These are phyloP conservation scores for Kodamaea alishanica DNA, from an alignment of 1,139 yeast genomes.

Conservation along the genomic window DNA sequence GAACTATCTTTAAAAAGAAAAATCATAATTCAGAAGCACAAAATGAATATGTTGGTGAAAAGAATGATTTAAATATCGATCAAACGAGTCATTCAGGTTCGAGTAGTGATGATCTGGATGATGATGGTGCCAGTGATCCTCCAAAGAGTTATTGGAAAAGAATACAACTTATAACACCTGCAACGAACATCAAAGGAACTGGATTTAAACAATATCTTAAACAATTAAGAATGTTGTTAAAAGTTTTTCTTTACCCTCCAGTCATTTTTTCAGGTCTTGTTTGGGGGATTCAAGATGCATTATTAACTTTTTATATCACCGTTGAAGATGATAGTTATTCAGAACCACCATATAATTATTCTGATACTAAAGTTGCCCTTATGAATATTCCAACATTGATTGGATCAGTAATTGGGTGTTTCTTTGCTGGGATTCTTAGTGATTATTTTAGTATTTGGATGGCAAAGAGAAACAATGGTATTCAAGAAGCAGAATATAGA, in stretches of 20 bases:
- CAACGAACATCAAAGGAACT: slow-evolving; percentile 19
- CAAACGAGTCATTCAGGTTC: not conserved
- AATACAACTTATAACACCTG: slow-evolving; percentile 22
- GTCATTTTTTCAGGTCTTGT: slow-evolving; percentile 33
- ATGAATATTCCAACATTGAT: slow-evolving; percentile 40
- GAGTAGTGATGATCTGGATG: not conserved
- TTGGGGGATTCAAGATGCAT: slow-evolving; percentile 40
- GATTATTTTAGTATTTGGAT: slow-evolving; percentile 38
- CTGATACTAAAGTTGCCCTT: slow-evolving; percentile 28
- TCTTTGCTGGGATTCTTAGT: slow-evolving; percentile 36
- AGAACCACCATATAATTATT: slow-evolving; percentile 31
- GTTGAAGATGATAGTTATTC: slow-evolving; percentile 35
- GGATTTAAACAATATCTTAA: slow-evolving; percentile 28
- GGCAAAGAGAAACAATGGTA: slow-evolving; percentile 35
- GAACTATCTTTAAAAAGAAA: slow-evolving; percentile 12
- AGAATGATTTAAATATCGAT: slow-evolving; percentile 1
- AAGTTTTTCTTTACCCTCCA: slow-evolving; percentile 34
- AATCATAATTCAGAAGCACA: slow-evolving; percentile 1
- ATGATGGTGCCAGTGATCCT: slow-evolving; percentile 23
- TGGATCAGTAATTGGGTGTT: slow-evolving; percentile 37
- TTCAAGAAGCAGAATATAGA: slow-evolving; percentile 38
- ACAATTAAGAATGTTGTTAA: slow-evolving; percentile 24
- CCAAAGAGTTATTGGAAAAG: slow-evolving; percentile 21
- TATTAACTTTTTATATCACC: slow-evolving; percentile 37
- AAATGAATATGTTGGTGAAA: not conserved